phyloP scores from a whole-genome alignment of 345 rosid species.

The Boechera divaricarpa region DNA sequence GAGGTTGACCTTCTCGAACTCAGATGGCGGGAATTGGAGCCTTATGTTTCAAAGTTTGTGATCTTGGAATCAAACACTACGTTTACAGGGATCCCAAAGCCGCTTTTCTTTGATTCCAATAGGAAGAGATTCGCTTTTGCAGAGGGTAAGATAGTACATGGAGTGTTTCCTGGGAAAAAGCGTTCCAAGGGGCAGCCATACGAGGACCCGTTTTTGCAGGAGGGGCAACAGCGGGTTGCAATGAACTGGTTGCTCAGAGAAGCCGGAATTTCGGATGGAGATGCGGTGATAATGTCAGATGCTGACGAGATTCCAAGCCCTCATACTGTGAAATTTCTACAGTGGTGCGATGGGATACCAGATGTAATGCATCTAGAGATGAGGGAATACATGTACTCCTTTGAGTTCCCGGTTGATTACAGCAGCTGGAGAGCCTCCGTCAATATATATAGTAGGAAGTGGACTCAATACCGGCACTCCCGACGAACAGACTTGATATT shows the following conservation, averaged over 20 bases:
- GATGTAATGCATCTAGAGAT: conserved; percentile 72
- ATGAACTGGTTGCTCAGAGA: conserved; percentile 69
- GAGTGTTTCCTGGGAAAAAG: conserved; percentile 61
- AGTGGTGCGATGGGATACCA: conserved; percentile 87
- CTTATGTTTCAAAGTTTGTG: conserved; percentile 70
- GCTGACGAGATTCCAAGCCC: conserved; percentile 91
- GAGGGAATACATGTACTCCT: conserved; percentile 83
- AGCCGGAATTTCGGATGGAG: conserved; percentile 72
- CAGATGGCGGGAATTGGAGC: conserved; percentile 78
- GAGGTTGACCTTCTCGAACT: conserved; percentile 88
- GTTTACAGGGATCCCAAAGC: conserved; percentile 88
- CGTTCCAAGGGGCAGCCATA: conserved; percentile 42
- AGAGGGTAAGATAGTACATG: conserved; percentile 62
- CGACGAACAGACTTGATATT: conserved; percentile 68
- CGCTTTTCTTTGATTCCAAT: conserved; percentile 64
- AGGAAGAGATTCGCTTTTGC: conserved; percentile 66
- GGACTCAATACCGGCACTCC: conserved; percentile 77
- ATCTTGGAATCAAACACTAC: conserved; percentile 87
- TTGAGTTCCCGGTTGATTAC: conserved; percentile 88
- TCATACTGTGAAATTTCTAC: conserved; percentile 69
- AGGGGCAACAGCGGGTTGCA: conserved; percentile 61
- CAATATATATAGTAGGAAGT: conserved; percentile 51
- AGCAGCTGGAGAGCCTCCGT: conserved; percentile 84
- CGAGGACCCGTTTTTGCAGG: conserved; percentile 71
- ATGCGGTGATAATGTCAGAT: conserved; percentile 78